These are phyloP conservation scores for Vitis riparia DNA, from an alignment of 164 flowering plant genomes.

Conservation along the genomic window DNA sequence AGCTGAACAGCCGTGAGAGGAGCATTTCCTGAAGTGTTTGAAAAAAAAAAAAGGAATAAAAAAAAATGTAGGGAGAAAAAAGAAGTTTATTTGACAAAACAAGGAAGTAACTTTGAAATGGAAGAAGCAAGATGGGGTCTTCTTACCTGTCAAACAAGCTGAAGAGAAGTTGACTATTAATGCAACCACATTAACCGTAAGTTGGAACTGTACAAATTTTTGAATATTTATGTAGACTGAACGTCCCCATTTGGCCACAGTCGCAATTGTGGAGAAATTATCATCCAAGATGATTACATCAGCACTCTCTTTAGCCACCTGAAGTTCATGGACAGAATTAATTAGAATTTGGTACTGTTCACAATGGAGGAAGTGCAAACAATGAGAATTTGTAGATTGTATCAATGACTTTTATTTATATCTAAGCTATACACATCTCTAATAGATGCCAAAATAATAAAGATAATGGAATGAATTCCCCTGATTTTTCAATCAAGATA, in stretches of 20 bases:
- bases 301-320: constrained; percentile 95
- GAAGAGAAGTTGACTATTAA: constrained; percentile 70
- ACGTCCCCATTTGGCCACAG: constrained; percentile 89
- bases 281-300: constrained; percentile 85
- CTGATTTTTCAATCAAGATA: no score
- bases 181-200: constrained; percentile 79
- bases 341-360: neutral
- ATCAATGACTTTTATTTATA: no score
- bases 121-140: neutral
- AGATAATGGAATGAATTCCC: no score
- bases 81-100: neutral
- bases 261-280: constrained; percentile 83
- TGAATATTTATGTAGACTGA: constrained; percentile 82
- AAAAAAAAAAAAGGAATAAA: neutral
- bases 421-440: no score
- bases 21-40: constrained; percentile 48
- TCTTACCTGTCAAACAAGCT: constrained; percentile 69
- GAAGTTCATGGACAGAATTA: constrained; percentile 6
- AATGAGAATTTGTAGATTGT: no score
- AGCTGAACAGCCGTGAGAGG: constrained; percentile 79
- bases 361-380: no score
- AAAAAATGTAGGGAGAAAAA: neutral
- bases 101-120: neutral
- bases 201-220: constrained; percentile 81
- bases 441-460: no score